Conservation (phyloP, 345 rosid species). For the Microcos paniculata region DNA sequence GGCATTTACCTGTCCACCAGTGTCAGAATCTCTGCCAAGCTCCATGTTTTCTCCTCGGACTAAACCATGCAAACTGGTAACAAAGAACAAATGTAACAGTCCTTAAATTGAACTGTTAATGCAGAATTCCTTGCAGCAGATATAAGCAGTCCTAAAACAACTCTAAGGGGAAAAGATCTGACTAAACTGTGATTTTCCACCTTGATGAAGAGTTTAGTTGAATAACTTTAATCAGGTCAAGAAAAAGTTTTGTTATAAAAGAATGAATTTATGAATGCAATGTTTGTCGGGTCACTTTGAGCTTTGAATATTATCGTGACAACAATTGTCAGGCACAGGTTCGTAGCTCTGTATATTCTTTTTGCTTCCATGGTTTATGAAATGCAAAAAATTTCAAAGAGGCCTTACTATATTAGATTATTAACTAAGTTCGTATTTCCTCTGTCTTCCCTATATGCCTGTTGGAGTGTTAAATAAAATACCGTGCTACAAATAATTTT, state of each 20-base stretch:
- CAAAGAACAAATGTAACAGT: slow-evolving; percentile 12
- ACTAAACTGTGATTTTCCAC: not conserved
- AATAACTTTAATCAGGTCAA: not conserved
- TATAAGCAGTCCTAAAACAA: not conserved
- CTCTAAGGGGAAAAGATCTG: not conserved
- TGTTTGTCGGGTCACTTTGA: not conserved
- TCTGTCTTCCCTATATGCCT: not conserved
- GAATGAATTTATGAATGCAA: not conserved
- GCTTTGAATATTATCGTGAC: not conserved
- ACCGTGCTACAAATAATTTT: not conserved
- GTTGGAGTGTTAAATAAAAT: not conserved
- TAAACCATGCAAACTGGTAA: slow-evolving; percentile 80
- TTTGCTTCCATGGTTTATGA: not conserved
- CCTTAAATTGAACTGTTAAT: slow-evolving; percentile 1
- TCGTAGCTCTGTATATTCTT: not conserved
- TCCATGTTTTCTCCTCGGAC: slow-evolving; percentile 98
- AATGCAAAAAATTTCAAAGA: not conserved
- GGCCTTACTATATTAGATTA: not conserved
- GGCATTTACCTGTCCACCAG: slow-evolving; percentile 86
- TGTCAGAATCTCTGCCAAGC: slow-evolving; percentile 97
- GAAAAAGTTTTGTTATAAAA: not conserved
- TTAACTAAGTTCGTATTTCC: not conserved
- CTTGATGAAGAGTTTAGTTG: not conserved
- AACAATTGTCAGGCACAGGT: not conserved
- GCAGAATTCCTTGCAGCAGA: not conserved